Percentiles rank a stretch among this genome's conserved stretches.
Evolutionary conservation across 805 yeast genomes (phyloP).

Genomic region (Monosporozyma servazzii): DNA sequence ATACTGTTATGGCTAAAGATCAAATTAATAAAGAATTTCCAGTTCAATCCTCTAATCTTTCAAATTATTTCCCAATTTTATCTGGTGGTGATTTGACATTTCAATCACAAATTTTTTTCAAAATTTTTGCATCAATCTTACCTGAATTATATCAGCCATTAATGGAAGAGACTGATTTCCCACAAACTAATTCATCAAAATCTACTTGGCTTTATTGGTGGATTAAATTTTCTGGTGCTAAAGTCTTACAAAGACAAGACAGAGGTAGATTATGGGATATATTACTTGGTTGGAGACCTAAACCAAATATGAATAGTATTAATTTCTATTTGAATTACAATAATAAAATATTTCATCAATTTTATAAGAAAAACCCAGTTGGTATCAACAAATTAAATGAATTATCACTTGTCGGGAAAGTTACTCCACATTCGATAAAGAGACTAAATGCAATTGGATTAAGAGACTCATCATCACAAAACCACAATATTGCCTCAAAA

Average conservation of each 20-base stretch:
- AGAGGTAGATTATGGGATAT: slow-evolving; percentile 88
- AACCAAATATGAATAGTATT: slow-evolving; percentile 24
- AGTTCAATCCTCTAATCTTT: slow-evolving; percentile 4
- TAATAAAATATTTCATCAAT: slow-evolving; percentile 22
- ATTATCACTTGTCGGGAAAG: slow-evolving; percentile 14
- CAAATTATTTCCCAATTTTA: slow-evolving; percentile 26
- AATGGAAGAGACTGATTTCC: slow-evolving; percentile 66
- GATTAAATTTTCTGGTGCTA: slow-evolving; percentile 84
- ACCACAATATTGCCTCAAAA: slow-evolving; percentile 2
- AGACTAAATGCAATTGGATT: slow-evolving; percentile 5
- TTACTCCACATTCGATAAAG: background rate
- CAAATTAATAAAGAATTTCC: slow-evolving; percentile 7
- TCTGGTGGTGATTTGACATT: slow-evolving; percentile 29
- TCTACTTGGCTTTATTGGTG: slow-evolving; percentile 94
- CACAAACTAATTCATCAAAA: slow-evolving; percentile 40
- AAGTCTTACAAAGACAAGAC: slow-evolving; percentile 71
- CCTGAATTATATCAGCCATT: slow-evolving; percentile 74
- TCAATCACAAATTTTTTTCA: slow-evolving; percentile 38
- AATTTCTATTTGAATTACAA: slow-evolving; percentile 30
- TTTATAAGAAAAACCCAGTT: slow-evolving; percentile 11
- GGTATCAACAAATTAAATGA: background rate
- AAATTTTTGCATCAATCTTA: slow-evolving; percentile 51
- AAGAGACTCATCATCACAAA: background rate
- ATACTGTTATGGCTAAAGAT: slow-evolving; percentile 26
- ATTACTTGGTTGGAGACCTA: slow-evolving; percentile 65